Base-by-base conservation (phyloP, 257 asterid species). In the Solanum pinnatisectum region DNA sequence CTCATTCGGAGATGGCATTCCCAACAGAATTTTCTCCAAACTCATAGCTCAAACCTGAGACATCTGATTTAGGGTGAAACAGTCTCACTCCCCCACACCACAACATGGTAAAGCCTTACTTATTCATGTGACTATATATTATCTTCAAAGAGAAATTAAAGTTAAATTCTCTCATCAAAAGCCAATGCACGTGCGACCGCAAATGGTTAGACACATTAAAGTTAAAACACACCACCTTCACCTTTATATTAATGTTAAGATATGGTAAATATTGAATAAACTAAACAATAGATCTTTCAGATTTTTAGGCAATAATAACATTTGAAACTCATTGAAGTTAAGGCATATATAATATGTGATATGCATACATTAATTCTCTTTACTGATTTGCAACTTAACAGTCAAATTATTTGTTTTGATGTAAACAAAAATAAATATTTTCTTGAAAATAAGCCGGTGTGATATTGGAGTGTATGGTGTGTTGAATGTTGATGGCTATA, bases 1-100 rank as follows among this genome's bases (percentile, higher is more conserved):
- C 44, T 39, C 16, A 44, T 44, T 44, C 5, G 6, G 0, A 40
- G 0, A 0, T 44, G 2, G 0, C 2, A 0, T 40, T 0, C 2
- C 1, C 42, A 4, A 44, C 1, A 44, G 6, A 1, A 44, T 12
- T 44, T 44, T 44, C 2, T 44, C 15, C 16, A 44, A 44, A 44
- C 5, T 1, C 15, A 44, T 0, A 44, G 0, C 52, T 44, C 52
- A 44, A 44, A 44, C 16, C 4, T 1, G 0, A 44, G 0, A 44
- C 0, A 1, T 42, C 1, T 42, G 1, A 3, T 42, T 42, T 0
- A 42, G 1, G 14, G 0, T 42, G 4, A 10, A 44, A 4, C 5
- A 12, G 52, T 44, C 52, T 44, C 52, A 44, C 42, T 44, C 16
- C 5, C 1, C 52, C 52, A 12, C 49, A 44, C 56, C 56, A 13